Conservation (phyloP, 495 filamentous ascomycete genomes). For the Hypomontagnella monticulosa region DNA sequence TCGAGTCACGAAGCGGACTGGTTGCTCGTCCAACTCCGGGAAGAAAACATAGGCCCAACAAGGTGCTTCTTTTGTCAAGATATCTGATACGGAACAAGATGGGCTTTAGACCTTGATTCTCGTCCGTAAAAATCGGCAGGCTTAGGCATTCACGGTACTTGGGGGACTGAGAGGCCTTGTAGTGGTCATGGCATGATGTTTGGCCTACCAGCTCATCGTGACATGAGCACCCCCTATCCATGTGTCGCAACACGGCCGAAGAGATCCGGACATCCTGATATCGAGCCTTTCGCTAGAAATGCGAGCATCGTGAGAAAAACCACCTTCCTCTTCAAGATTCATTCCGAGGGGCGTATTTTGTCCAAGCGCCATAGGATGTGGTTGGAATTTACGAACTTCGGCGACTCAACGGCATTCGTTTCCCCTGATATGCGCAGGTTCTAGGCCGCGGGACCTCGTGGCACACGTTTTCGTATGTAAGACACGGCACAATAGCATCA, state of each 20-base stretch:
- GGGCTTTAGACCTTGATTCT: too few relatives aligned
- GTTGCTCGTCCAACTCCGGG: background rate
- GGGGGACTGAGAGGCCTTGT: background rate
- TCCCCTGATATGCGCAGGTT: slow-evolving; percentile 21
- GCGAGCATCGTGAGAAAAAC: slow-evolving; percentile 21
- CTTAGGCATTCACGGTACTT: too few relatives aligned
- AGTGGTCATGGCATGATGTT: background rate
- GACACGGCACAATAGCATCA: slow-evolving; percentile 13
- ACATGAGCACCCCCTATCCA: background rate
- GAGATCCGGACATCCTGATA: slow-evolving; percentile 4
- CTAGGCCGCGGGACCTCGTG: slow-evolving; percentile 32
- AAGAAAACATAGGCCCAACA: background rate
- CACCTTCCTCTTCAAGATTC: slow-evolving; percentile 42
- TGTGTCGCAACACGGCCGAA: slow-evolving; percentile 17
- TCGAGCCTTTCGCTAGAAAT: slow-evolving; percentile 18
- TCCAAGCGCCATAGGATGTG: slow-evolving; percentile 11
- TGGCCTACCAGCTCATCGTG: background rate
- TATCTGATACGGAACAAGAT: background rate
- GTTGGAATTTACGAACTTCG: slow-evolving; percentile 23
- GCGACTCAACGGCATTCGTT: slow-evolving; percentile 19
- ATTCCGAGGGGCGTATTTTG: slow-evolving; percentile 31
- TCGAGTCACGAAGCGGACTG: background rate
- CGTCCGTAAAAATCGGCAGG: too few relatives aligned
- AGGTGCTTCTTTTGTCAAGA: background rate
- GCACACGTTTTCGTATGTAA: slow-evolving; percentile 28